Conservation (phyloP, 2,329 filamentous ascomycete genomes). For the Botrytis paeoniae region DNA sequence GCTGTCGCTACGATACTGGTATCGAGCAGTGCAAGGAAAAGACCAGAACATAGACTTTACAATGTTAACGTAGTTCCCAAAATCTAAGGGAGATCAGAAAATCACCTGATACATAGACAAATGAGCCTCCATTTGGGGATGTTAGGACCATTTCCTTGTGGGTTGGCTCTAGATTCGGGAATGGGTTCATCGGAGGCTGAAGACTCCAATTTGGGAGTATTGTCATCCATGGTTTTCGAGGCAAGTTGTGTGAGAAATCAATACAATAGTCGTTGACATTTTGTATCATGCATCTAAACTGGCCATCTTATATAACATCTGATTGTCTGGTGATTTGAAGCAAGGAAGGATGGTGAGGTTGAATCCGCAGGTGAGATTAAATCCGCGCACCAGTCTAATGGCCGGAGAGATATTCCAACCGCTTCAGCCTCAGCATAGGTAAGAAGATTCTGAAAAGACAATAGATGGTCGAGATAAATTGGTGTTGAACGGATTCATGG, state of each 20-base stretch:
- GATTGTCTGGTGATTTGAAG: background rate
- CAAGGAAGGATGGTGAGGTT: background rate
- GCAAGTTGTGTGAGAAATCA: too few relatives aligned
- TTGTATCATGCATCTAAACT: background rate
- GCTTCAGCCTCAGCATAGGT: background rate
- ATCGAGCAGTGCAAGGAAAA: slow-evolving; percentile 60
- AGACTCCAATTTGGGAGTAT: background rate
- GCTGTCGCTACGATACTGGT: slow-evolving; percentile 59
- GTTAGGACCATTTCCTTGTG: background rate
- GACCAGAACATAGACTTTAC: slow-evolving; percentile 48
- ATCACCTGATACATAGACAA: background rate
- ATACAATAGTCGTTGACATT: too few relatives aligned
- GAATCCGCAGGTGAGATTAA: background rate
- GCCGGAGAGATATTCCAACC: background rate
- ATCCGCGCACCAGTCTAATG: background rate
- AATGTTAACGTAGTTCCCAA: background rate
- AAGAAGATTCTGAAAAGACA: background rate
- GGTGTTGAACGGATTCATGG: background rate
- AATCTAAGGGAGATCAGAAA: rapidly evolving
- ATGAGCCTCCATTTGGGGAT: background rate
- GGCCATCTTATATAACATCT: background rate
- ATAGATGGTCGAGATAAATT: background rate
- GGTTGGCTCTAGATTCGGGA: background rate
- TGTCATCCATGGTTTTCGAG: background rate
- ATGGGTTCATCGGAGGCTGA: background rate